Base-by-base conservation (phyloP, 495 filamentous ascomycete species). In the Penicillium daleae region DNA sequence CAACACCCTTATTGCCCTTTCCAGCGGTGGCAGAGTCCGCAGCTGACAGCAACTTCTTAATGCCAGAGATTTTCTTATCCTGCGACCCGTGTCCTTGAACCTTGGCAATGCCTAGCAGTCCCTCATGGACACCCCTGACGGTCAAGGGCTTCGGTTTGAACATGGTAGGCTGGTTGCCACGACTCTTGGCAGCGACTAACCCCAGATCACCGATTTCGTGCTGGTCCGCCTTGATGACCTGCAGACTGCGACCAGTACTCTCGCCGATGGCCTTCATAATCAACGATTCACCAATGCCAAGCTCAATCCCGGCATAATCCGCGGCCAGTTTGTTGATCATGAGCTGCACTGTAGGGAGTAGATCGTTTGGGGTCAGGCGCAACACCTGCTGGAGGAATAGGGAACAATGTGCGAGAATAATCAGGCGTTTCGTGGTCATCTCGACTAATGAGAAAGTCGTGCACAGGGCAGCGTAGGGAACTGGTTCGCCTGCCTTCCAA, bases 221-320 rank as follows among this genome's bases (percentile, higher is more conserved):
- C 62, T 99, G 95, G 68, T 99, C 95, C 40, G 87, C 83, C 72
- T 97, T 97, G 74, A 98, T 96, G 56, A 95, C 86, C 9, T 85
- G 76, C 42, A 97, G 75, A 70, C 89, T 95, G 57, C 96, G 89
- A 6, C 95, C 95, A 3, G 95, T 98, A 54, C 87, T 89, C 78
- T 99, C 93, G 15, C 93, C 92, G 69, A 99, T 97, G 17, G 95
- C 91, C 69, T 97, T 99, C 93, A 99, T 97, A 67, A 99, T 96
- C 48, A 99, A 73, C 15, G 92, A 97, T 78, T 99, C 95, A 46
- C 95, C 95, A 70, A 99, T 98, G 31, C 95, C 95, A 19, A 99
- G 81, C 75, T 99, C 95, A 59, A 99, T 90, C 21, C 95, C 95
- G 26, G 93, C 89, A 69, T 97, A 99, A 71, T 99, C 95, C 1